Evolutionary conservation across 306 rosid genomes (phyloP).

Genomic region (Trifolium dubium): DNA sequence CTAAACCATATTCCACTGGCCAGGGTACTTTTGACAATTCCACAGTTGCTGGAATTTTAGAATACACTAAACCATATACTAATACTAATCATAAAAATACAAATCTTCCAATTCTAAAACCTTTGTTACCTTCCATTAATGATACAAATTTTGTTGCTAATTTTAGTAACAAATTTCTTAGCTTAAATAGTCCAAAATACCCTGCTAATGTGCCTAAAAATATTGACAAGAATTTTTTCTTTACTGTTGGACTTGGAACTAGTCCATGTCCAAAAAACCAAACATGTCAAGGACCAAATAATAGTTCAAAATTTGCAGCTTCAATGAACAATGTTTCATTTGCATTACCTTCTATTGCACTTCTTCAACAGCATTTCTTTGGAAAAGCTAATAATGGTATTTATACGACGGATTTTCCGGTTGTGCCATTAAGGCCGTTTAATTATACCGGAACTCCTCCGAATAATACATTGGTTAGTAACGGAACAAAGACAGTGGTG

Average conservation of each 20-base stretch:
- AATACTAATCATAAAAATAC: not conserved
- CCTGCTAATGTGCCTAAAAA: conserved; percentile 67
- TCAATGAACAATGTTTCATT: conserved; percentile 67
- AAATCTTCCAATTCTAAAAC: conserved; percentile 44
- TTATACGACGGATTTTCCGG: conserved; percentile 64
- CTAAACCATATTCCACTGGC: conserved; percentile 77
- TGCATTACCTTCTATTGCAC: conserved; percentile 56
- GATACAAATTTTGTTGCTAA: conserved; percentile 63
- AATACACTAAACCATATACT: conserved; percentile 48
- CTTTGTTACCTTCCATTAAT: conserved; percentile 55
- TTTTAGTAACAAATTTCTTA: conserved; percentile 50
- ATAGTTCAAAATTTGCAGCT: conserved; percentile 65
- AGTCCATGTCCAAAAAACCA: conserved; percentile 69
- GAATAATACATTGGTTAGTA: conserved; percentile 50
- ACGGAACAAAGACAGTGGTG: conserved; percentile 60
- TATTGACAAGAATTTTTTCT: conserved; percentile 58
- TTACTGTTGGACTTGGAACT: conserved; percentile 67
- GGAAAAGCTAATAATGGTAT: conserved; percentile 34
- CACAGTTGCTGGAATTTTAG: conserved; percentile 69
- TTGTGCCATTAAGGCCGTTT: conserved; percentile 45
- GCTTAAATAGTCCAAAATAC: conserved; percentile 57
- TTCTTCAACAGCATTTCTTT: conserved; percentile 66
- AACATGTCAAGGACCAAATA: conserved; percentile 77
- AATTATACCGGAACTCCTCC: conserved; percentile 66
- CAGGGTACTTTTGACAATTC: conserved; percentile 72